These are phyloP conservation scores for Boletus rubescentipes DNA, from an alignment of 768 basidiomycete species.

Conservation along the genomic window DNA sequence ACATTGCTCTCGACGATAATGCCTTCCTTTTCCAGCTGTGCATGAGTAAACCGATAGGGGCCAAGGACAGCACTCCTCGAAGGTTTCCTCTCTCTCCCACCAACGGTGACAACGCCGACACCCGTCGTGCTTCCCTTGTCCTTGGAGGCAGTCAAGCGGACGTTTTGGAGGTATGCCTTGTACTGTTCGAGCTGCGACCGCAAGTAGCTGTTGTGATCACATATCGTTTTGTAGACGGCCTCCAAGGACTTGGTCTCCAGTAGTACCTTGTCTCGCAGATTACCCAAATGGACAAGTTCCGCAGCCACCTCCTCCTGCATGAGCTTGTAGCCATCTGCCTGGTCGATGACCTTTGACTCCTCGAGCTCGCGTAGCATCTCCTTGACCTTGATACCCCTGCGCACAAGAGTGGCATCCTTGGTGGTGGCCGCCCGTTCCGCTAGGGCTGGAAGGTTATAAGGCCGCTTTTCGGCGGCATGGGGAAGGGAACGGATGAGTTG, in stretches of 20 bases:
- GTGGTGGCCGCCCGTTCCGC: slow-evolving; percentile 97
- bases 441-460: slow-evolving; percentile 83
- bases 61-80: slow-evolving; percentile 84
- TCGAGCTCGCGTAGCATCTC: slow-evolving; percentile 98
- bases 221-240: slow-evolving; percentile 98
- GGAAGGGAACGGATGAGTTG: slow-evolving; percentile 96
- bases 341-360: slow-evolving; percentile 83
- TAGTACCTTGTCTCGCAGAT: slow-evolving; percentile 92
- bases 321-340: slow-evolving; percentile 79
- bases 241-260: slow-evolving; percentile 91
- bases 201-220: slow-evolving; percentile 98
- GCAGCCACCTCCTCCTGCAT: slow-evolving; percentile 98
- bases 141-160: slow-evolving; percentile 82
- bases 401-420: slow-evolving; percentile 93
- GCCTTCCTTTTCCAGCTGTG: slow-evolving; percentile 97
- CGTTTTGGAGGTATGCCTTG: slow-evolving; percentile 98
- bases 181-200: slow-evolving; percentile 97
- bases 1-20: slow-evolving; percentile 99
- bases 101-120: slow-evolving; percentile 93
- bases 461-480: slow-evolving; percentile 75
- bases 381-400: slow-evolving; percentile 99
- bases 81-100: slow-evolving; percentile 96
- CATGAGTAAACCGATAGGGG: slow-evolving; percentile 97
- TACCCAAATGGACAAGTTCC: slow-evolving; percentile 94
- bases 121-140: slow-evolving; percentile 86